phyloP scores from a whole-genome alignment of 2,329 filamentous ascomycete species.

The Colletotrichum aenigma region DNA sequence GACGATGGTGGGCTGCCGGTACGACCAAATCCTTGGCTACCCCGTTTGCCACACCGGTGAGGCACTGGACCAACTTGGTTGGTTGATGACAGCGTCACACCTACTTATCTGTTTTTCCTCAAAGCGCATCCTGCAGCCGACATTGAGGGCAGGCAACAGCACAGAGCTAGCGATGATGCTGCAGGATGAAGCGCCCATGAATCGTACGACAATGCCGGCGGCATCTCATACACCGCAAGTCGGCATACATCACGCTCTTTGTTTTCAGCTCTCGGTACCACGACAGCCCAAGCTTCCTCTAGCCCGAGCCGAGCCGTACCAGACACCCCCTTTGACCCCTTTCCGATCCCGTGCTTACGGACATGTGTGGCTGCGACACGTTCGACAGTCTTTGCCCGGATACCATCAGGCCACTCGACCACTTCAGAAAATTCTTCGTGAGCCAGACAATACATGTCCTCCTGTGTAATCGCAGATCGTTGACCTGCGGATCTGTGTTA shows the following conservation, averaged over 20 bases:
- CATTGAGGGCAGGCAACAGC: background rate
- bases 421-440: background rate
- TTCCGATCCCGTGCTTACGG: background rate
- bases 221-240: background rate
- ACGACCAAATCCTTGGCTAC: background rate
- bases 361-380: background rate
- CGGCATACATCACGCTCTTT: background rate
- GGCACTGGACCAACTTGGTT: conserved; percentile 1
- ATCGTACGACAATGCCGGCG: background rate
- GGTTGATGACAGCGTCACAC: background rate
- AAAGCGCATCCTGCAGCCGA: background rate
- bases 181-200: background rate
- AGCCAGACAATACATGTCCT: background rate
- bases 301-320: background rate
- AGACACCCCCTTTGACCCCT: background rate
- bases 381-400: background rate
- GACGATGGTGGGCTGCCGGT: background rate
- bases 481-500: background rate
- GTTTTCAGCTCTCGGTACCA: background rate
- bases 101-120: background rate
- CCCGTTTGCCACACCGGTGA: background rate
- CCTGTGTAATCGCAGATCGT: background rate
- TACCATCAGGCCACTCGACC: background rate
- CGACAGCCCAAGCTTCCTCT: background rate
- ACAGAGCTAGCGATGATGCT: background rate